These are phyloP conservation scores for Wilhelminamyces savonicus DNA, from an alignment of 805 yeast genomes.

Conservation along the genomic window DNA sequence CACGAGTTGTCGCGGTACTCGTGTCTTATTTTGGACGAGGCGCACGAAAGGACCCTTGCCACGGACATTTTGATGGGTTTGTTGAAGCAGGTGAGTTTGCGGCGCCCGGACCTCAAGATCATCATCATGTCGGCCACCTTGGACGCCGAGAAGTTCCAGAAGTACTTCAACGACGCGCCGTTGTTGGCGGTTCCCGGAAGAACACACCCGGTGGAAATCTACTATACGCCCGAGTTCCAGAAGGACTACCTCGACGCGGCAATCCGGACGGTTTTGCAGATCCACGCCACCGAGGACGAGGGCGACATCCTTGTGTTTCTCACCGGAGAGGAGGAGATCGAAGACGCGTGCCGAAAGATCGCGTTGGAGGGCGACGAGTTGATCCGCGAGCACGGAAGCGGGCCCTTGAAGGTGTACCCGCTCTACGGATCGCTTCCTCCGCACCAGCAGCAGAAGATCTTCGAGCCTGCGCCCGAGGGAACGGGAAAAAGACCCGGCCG, in stretches of 20 bases:
- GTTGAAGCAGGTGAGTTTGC: conserved; percentile 68
- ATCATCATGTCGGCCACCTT: conserved; percentile 97
- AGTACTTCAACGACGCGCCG: conserved; percentile 86
- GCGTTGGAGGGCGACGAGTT: conserved; percentile 84
- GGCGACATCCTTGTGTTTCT: conserved; percentile 85
- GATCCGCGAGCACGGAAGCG: conserved; percentile 82
- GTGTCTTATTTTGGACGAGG: conserved; percentile 92
- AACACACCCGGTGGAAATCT: conserved; percentile 95
- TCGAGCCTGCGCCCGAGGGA: conserved; percentile 85
- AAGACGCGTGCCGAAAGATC: conserved; percentile 89
- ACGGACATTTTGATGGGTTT: conserved; percentile 97
- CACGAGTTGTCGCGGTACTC: conserved; percentile 75
- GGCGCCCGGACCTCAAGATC: conserved; percentile 85
- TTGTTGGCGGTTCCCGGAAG: conserved; percentile 95
- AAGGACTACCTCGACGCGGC: conserved; percentile 94
- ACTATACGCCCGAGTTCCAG: conserved; percentile 95
- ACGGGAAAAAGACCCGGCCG: conserved; percentile 98
- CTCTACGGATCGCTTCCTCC: conserved; percentile 96
- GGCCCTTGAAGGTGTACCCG: conserved; percentile 87
- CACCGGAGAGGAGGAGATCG: conserved; percentile 98
- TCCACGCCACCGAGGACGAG: conserved; percentile 92
- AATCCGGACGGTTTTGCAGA: conserved; percentile 89
- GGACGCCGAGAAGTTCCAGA: conserved; percentile 94
- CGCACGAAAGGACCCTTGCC: conserved; percentile 95
- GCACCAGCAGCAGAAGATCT: conserved; percentile 86